Conservation (phyloP, 768 basidiomycete species). For the Suillus clintonianus region DNA sequence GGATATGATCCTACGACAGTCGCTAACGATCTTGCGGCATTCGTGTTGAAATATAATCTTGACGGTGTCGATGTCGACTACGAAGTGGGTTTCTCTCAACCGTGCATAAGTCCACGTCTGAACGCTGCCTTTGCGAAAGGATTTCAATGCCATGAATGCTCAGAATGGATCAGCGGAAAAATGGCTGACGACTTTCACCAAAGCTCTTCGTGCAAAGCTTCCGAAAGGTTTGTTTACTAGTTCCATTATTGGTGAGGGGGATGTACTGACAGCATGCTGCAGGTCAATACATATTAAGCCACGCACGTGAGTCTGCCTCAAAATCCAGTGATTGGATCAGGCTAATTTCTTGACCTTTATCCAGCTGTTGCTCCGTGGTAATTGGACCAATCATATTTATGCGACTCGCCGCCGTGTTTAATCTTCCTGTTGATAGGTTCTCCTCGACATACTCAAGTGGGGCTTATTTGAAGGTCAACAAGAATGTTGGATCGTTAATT, state of each 20-base stretch:
- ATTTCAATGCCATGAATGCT: conserved; percentile 60
- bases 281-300: conserved; percentile 33
- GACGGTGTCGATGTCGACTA: conserved; percentile 81
- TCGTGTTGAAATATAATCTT: conserved; percentile 58
- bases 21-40: conserved; percentile 66
- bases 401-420: background rate
- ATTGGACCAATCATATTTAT: background rate
- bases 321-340: conserved; percentile 6
- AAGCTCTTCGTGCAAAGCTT: conserved; percentile 29
- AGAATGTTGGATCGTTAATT: conserved; percentile 42
- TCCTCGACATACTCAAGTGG: conserved; percentile 35
- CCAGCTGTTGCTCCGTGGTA: conserved; percentile 47
- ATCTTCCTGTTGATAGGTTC: conserved; percentile 29
- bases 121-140: conserved; percentile 36
- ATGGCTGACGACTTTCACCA: conserved; percentile 36
- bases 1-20: conserved; percentile 62
- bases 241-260: background rate
- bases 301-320: conserved; percentile 38
- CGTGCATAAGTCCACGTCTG: background rate
- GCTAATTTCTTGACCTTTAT: background rate
- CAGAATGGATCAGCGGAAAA: conserved; percentile 53
- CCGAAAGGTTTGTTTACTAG: conserved; percentile 17
- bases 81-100: conserved; percentile 38
- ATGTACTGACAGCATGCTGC: background rate
- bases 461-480: conserved; percentile 41